Percentiles rank a stretch among this genome's conserved stretches.
phyloP scores from a whole-genome alignment of 148 eudicot species.

The Arbutus unedo region DNA sequence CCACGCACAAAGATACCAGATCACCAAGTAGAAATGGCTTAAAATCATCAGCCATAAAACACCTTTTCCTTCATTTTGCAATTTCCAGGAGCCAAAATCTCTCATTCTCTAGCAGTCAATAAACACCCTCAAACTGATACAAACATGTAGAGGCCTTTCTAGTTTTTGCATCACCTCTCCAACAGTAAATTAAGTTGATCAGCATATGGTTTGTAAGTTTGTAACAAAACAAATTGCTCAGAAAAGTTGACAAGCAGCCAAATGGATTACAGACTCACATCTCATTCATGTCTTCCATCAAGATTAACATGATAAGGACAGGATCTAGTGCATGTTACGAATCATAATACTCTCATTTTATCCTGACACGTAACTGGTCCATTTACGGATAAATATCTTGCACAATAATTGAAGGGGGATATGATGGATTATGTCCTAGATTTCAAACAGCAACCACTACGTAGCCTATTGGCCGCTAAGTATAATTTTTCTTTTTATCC shows the following conservation, averaged over 20 bases:
- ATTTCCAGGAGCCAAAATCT: not conserved
- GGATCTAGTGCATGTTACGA: not conserved
- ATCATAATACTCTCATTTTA: not conserved
- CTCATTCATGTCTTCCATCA: not conserved
- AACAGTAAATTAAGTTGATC: not conserved
- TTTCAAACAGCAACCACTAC: no score
- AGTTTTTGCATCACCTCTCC: not conserved
- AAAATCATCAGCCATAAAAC: no score
- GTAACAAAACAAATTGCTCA: not conserved
- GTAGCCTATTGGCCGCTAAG: no score
- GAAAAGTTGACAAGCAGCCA: not conserved
- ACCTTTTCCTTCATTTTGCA: no score
- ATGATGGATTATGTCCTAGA: not conserved
- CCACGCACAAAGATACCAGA: no score
- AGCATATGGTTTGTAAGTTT: not conserved
- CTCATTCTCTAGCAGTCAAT: not conserved
- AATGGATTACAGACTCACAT: not conserved
- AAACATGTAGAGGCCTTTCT: not conserved
- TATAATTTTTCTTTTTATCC: no score
- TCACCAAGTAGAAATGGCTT: no score
- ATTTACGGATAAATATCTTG: not conserved
- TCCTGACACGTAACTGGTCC: not conserved
- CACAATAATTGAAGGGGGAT: not conserved
- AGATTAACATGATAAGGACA: not conserved
- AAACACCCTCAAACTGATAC: not conserved